Evolutionary conservation across 176 grass and related monocot species (phyloP).

Genomic region (Raddia guianensis): DNA sequence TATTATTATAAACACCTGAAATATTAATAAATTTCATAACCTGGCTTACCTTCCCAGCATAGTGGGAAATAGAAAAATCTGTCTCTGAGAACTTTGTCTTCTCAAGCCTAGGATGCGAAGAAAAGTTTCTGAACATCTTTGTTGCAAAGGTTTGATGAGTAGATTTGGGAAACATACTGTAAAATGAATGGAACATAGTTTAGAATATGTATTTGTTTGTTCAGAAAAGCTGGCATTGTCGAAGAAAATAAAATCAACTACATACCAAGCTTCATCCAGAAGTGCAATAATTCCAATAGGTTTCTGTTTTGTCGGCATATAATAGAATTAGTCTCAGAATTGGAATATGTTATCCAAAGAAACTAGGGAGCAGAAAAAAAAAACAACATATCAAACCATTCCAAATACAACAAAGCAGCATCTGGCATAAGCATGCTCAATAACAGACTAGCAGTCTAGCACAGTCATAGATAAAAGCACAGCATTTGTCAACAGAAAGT

Average conservation of each 20-base stretch:
- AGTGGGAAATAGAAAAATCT: slow-evolving; percentile 94
- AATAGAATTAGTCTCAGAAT: slow-evolving; percentile 27
- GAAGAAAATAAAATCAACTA: slow-evolving; percentile 33
- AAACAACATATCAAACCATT: slow-evolving; percentile 19
- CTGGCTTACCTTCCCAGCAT: slow-evolving; percentile 86
- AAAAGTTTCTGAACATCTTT: slow-evolving; percentile 87
- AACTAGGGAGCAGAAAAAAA: slow-evolving; percentile 17
- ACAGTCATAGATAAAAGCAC: not conserved
- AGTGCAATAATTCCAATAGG: slow-evolving; percentile 97
- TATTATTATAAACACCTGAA: slow-evolving; percentile 28
- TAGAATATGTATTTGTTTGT: slow-evolving; percentile 13
- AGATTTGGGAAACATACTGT: slow-evolving; percentile 97
- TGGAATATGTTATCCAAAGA: not conserved
- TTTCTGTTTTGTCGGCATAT: slow-evolving; percentile 64
- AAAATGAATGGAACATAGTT: slow-evolving; percentile 35
- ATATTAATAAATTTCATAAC: slow-evolving; percentile 25
- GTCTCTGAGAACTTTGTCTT: slow-evolving; percentile 98
- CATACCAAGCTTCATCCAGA: slow-evolving; percentile 98
- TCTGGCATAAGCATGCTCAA: slow-evolving; percentile 10
- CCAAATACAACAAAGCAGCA: slow-evolving; percentile 14
- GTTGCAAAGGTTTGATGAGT: slow-evolving; percentile 90
- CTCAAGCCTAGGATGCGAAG: slow-evolving; percentile 83
- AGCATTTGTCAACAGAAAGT: not conserved
- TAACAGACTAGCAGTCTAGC: not conserved
- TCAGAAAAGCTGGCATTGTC: slow-evolving; percentile 27